A percentile compares a stretch with the other conserved stretches of the same genome.
Evolutionary conservation across 139 green algal species (phyloP).

Genomic region (Chlorella sp.): DNA sequence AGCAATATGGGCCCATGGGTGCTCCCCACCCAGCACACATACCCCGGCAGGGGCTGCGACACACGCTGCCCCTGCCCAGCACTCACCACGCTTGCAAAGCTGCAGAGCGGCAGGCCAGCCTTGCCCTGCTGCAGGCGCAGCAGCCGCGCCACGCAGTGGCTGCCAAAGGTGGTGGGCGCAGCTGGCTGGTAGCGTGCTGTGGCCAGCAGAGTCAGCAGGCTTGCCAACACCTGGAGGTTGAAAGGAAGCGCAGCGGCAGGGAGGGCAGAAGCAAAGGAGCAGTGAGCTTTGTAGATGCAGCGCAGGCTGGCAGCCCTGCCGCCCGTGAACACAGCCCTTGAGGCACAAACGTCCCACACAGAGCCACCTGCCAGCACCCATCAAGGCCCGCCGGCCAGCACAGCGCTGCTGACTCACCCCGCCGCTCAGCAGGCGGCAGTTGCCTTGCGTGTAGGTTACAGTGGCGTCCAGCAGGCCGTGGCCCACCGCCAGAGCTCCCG

Average conservation of each 20-base stretch:
- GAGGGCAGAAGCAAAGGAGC: not conserved
- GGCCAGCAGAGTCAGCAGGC: not conserved
- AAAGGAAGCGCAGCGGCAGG: not conserved
- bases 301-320: not conserved
- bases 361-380: not conserved
- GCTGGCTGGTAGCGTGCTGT: not conserved
- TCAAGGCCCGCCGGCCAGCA: not conserved
- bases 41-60: not conserved
- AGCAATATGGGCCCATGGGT: not conserved
- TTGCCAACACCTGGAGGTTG: not conserved
- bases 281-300: not conserved
- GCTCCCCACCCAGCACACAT: not conserved
- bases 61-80: no score
- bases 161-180: not conserved
- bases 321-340: not conserved
- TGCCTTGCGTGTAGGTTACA: not conserved
- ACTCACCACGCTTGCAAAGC: constrained; percentile 11
- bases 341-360: not conserved
- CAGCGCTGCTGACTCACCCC: constrained; percentile 18
- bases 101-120: not conserved
- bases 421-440: not conserved
- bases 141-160: not conserved
- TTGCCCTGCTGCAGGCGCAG: constrained; percentile 1
- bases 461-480: not conserved
- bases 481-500: not conserved